Conservation (phyloP, 192 early-diverging fungal genomes). For the Mycoemilia scoparia region DNA sequence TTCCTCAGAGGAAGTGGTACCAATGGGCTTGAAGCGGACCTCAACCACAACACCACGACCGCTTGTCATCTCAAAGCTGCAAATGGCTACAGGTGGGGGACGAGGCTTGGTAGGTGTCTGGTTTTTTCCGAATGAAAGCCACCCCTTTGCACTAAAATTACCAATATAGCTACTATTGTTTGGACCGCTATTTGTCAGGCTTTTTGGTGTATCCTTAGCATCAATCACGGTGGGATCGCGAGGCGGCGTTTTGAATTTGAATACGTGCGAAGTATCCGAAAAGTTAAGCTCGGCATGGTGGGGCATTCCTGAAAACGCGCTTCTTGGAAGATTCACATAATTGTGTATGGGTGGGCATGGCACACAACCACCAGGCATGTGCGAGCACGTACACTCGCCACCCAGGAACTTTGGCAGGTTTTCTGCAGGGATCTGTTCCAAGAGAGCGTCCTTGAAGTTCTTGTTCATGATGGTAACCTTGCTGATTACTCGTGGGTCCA, state of each 20-base stretch:
- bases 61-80: constrained; percentile 19
- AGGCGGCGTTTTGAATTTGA: constrained; percentile 9
- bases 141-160: too few species aligned
- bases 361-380: constrained; percentile 50
- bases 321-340: constrained; percentile 19
- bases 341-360: constrained; percentile 19
- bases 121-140: too few species aligned
- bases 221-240: neutral
- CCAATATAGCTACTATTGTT: too few species aligned
- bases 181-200: too few species aligned
- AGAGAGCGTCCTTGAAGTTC: constrained; percentile 34
- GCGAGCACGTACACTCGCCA: constrained; percentile 49
- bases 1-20: constrained; percentile 7
- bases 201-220: too few species aligned
- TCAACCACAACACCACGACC: constrained; percentile 25
- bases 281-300: constrained; percentile 21
- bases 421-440: constrained; percentile 42
- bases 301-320: constrained; percentile 9
- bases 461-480: constrained; percentile 38
- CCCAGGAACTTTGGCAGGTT: constrained; percentile 55
- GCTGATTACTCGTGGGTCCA: constrained; percentile 51
- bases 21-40: constrained; percentile 13
- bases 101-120: too few species aligned
- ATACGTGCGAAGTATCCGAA: constrained; percentile 15
- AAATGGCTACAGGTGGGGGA: too few species aligned